These are phyloP conservation scores for California macrophylla DNA, from an alignment of 441 rosid genomes.

Conservation along the genomic window DNA sequence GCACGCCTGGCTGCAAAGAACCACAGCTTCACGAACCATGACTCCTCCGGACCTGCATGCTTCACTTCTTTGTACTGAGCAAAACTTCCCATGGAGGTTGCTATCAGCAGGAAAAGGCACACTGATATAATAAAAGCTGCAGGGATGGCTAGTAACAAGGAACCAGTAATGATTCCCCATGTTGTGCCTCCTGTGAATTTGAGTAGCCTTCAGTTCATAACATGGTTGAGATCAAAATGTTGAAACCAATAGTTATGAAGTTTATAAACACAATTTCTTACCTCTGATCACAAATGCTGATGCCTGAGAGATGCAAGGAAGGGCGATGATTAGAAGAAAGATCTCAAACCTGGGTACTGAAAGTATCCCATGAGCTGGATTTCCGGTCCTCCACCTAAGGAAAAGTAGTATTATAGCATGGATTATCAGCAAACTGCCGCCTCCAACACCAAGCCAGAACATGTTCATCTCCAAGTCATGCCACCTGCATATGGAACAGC, in stretches of 20 bases:
- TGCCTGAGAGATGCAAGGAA: conserved; percentile 47
- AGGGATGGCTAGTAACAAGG: conserved; percentile 39
- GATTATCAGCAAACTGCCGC: conserved; percentile 28
- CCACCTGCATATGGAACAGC: conserved; percentile 33
- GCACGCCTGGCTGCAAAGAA: conserved; percentile 29
- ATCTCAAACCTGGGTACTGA: conserved; percentile 42
- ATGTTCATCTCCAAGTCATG: conserved; percentile 42
- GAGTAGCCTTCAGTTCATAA: conserved; percentile 8
- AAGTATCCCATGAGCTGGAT: conserved; percentile 28
- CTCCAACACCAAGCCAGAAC: conserved; percentile 45
- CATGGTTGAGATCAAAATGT: background rate
- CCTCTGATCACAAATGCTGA: conserved; percentile 46
- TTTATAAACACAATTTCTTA: conserved; percentile 14
- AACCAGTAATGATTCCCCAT: conserved; percentile 36
- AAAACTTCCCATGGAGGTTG: conserved; percentile 29
- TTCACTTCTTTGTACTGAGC: conserved; percentile 41
- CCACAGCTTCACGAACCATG: conserved; percentile 32
- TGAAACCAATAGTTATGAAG: background rate
- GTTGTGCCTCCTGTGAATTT: conserved; percentile 33
- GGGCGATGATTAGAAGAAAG: conserved; percentile 34
- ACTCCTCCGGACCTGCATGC: conserved; percentile 18
- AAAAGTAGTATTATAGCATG: conserved; percentile 26
- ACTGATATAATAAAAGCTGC: conserved; percentile 35
- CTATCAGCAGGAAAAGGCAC: conserved; percentile 30
- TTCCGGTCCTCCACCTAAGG: conserved; percentile 38